Percentiles rank a stretch among this genome's conserved stretches.
Evolutionary conservation across 2,329 filamentous ascomycete genomes (phyloP).

Genomic region (Colletotrichum sp.): DNA sequence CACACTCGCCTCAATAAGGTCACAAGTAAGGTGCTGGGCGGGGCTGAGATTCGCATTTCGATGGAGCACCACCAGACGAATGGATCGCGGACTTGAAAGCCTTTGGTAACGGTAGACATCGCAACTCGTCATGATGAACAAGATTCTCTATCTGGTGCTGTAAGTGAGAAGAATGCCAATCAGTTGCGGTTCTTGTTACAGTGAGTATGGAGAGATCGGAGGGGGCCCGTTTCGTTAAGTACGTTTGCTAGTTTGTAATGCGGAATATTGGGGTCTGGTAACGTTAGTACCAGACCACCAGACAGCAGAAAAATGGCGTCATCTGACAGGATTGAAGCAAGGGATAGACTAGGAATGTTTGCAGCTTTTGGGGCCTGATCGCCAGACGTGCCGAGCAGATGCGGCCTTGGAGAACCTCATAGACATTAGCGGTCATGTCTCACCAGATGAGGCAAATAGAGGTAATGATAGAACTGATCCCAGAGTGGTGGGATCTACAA

Average conservation of each 20-base stretch:
- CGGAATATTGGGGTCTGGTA: background rate
- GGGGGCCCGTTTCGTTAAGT: no score
- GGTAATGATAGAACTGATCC: no score
- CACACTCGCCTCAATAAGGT: background rate
- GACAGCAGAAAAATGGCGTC: background rate
- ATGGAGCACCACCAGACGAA: background rate
- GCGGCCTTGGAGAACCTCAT: background rate
- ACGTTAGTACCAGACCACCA: background rate
- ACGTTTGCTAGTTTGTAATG: no score
- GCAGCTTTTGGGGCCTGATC: background rate
- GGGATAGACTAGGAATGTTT: background rate
- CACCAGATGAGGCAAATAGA: background rate
- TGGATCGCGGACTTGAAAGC: background rate
- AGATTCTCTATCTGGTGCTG: background rate
- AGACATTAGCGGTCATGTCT: background rate
- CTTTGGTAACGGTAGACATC: background rate
- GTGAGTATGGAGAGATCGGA: no score
- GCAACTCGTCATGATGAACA: background rate
- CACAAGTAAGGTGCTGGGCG: background rate
- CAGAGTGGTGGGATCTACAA: background rate
- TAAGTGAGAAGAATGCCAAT: background rate
- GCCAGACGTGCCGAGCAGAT: background rate
- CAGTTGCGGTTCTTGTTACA: no score
- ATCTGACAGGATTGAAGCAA: background rate
- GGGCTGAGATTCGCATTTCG: background rate